Percentiles rank a stretch among this genome's conserved stretches.
phyloP scores from a whole-genome alignment of 2,329 filamentous ascomycete genomes.

The Thermochaetoides dissita region DNA sequence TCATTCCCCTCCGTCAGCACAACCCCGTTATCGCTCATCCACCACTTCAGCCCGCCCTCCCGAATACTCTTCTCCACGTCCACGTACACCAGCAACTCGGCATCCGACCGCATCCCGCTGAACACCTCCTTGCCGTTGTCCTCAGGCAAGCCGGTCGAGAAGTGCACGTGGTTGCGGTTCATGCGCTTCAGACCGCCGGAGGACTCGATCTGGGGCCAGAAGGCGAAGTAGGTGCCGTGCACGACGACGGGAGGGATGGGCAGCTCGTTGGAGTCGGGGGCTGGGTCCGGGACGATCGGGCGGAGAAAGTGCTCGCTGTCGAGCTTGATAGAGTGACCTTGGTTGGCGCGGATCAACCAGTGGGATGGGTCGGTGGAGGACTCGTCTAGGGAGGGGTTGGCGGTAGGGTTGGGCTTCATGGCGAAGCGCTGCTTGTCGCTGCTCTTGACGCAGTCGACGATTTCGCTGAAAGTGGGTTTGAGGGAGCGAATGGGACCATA shows the following conservation, averaged over 20 bases:
- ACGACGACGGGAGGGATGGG: constrained; percentile 37
- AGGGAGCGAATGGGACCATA: constrained; percentile 51
- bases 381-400: constrained; percentile 32
- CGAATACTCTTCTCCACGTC: constrained; percentile 54
- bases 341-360: constrained; percentile 87
- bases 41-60: constrained; percentile 53
- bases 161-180: constrained; percentile 81
- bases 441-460: constrained; percentile 52
- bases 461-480: constrained; percentile 60
- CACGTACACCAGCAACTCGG: constrained; percentile 65
- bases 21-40: constrained; percentile 65
- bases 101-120: constrained; percentile 67
- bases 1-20: constrained; percentile 47
- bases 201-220: constrained; percentile 62
- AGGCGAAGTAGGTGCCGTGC: constrained; percentile 77
- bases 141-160: constrained; percentile 57
- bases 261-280: constrained; percentile 20
- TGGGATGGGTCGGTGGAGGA: constrained; percentile 38
- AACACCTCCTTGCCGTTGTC: constrained; percentile 37
- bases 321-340: constrained; percentile 75
- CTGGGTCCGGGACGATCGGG: constrained; percentile 46
- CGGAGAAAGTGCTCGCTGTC: constrained; percentile 58
- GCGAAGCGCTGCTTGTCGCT: constrained; percentile 90
- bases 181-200: constrained; percentile 68
- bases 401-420: constrained; percentile 43